Base-by-base conservation (phyloP, 1,284 basidiomycete genomes). In the Marasmius fiardii region DNA sequence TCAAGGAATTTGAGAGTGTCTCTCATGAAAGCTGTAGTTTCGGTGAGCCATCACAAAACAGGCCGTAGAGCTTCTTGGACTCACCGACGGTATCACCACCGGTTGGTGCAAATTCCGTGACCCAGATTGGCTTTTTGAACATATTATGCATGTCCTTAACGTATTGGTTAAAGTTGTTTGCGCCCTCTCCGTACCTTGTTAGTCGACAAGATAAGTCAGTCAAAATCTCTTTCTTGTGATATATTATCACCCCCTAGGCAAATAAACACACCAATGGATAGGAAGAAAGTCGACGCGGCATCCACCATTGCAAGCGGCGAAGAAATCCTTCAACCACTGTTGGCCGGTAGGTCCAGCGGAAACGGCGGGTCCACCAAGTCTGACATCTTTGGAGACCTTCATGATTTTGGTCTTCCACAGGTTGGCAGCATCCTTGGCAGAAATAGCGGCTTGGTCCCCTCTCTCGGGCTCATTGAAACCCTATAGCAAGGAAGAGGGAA, bases 141-240 rank as follows among this genome's bases (percentile, higher is more conserved):
- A 33, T 31, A 6, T 33, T 37, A 39, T 50, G 44, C 31, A 58
- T 55, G 18, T 31, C 44, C 6, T 37, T 8, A 12, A 58, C 45
- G 21, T 55, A 58, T 2, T 12, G 8, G 20, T 55, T 37, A 37
- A 58, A 58, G 48, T 58, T 52, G 7, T 43, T 16, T 4, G 57
- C 50, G 35, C 57, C 57, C 20, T 55, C 43, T 26, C 57, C 57
- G 39, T 58, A 58, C 55, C 55, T 57, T n/a, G n/a, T n/a, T n/a
- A n/a, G n/a, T n/a, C n/a, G n/a, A n/a, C n/a, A n/a, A 14, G n/a
- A 26, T 10, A 31, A 31, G 10, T 4, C 28, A 31, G 28, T 31
- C 10, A 4, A 31, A 10, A 31, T 4, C 10, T 20, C 11, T 12
- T 20, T 6, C 18, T 4, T 10, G 18, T 23, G 4, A 5, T 23